Base-by-base conservation (phyloP, 208 protist genomes). In the Leishmania turanica region DNA sequence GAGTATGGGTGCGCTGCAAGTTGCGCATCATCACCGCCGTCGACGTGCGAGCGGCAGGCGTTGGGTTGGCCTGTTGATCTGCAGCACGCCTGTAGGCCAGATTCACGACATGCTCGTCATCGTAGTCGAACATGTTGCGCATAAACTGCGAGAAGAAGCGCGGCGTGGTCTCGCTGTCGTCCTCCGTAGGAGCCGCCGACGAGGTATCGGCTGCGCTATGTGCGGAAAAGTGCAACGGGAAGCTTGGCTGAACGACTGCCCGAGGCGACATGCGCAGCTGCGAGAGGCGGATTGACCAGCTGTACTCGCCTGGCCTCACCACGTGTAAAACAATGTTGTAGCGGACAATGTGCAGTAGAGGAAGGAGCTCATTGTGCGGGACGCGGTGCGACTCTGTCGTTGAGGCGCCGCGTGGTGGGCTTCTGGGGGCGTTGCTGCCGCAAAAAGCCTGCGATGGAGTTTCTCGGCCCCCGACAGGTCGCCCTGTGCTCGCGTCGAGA, bases 241-340 rank as follows among this genome's bases (percentile, higher is more conserved):
- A 62, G 27, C 49, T 77, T 24, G 75, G 21, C 54, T 42, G 17
- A 40, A n/a, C 13, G 4, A 58, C 54, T 37, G 62, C 77, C 15
- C 78, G 75, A 56, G 89, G 86, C n/a, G 85, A 84, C 27, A 95
- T 45, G 58, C 84, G 87, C 62, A 89, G 89, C 73, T 93, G 83
- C 27, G 90, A 78, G 17, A 95, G 77, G 42, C 65, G 83, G 34
- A 94, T 87, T 17, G 87, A 74, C 92, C 92, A 96, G 69, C 86
- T 88, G 81, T 95, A 96, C 65, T 88, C 81, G 4, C 85, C 91
- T 24, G 86, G 70, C 60, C 85, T 85, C 76, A 90, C 85, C 27
- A 84, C 92, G 81, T 91, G 83, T 27, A 96, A 70, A 3, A 78
- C 87, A 66, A 94, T 87, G 70, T 93, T 87, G 81, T 92, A 94